Base-by-base conservation (phyloP, 176 grass and related monocot species). In the Melocanna baccifera region DNA sequence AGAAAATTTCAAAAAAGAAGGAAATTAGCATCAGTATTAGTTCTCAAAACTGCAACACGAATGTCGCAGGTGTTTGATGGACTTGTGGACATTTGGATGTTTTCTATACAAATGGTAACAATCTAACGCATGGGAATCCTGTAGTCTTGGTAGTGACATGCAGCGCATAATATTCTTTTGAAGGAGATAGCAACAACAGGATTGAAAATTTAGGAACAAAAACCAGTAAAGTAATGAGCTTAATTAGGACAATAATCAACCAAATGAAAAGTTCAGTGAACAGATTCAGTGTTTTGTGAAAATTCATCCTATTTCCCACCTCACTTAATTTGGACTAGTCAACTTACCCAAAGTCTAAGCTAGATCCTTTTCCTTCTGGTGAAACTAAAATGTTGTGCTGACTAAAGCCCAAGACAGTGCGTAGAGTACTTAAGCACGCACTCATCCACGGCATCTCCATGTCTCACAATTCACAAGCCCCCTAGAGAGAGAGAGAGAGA, bases 381-480 rank as follows among this genome's bases (percentile, higher is more conserved):
- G 29, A 47, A 85, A 85, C 19, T 36, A 20, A 69, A 69, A 41
- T 50, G 25, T 58, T 46, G 50, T 43, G 2, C 52, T 39, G 40
- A 51, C 75, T 5, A 62, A 48, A 69, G 61, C 20, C 15, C 75
- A 69, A 76, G 9, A 12, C 34, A 61, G 47, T 26, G 29, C 66
- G 6, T 61, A 61, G n/a, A 61, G 18, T 79, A 79, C 32, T 78
- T 78, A 78, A 62, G 82, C 4, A 71, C 10, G 19, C 37, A 47
- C 7, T 8, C 28, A 47, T 58, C 50, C 8, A 43, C 41, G 62
- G 11, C 12, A 45, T 67, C 19, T 56, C 28, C 45, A 76, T 77
- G 48, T 18, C 75, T 46, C 40, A 55, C 30, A 48, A 61, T 67
- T 55, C 83, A 62, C 65, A 71, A 70, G 26, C 68, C 12, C 52